phyloP scores from a whole-genome alignment of 2,329 filamentous ascomycete species.

The Beauveria bassiana region DNA sequence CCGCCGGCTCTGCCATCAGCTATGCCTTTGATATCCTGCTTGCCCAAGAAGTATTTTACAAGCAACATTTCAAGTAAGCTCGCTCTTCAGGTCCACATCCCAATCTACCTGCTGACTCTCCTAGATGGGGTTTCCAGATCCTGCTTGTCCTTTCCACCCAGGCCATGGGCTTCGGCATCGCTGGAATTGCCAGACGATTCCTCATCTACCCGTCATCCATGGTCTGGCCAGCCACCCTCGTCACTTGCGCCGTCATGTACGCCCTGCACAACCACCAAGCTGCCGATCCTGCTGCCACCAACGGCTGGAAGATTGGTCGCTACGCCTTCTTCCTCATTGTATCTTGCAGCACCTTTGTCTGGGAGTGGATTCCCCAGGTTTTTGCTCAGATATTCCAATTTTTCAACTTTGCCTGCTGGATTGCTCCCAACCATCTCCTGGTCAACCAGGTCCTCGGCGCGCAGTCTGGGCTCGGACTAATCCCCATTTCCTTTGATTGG shows the following conservation, averaged over 20 bases:
- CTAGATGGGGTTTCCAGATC: constrained; percentile 47
- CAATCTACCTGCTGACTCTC: background rate
- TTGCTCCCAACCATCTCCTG: constrained; percentile 50
- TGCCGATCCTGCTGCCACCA: constrained; percentile 37
- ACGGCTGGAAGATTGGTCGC: constrained; percentile 50
- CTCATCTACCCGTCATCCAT: constrained; percentile 54
- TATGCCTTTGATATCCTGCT: constrained; percentile 35
- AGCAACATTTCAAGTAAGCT: constrained; percentile 37
- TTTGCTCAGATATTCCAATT: constrained; percentile 51
- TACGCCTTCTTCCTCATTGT: constrained; percentile 51
- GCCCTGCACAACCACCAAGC: constrained; percentile 54
- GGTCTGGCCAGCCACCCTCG: constrained; percentile 55
- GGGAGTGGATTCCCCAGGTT: constrained; percentile 52
- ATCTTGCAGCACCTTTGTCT: constrained; percentile 41
- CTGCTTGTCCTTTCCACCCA: constrained; percentile 54
- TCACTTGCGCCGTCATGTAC: constrained; percentile 56
- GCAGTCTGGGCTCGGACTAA: constrained; percentile 50
- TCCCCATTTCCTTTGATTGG: constrained; percentile 63
- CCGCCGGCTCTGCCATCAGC: constrained; percentile 25
- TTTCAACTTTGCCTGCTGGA: constrained; percentile 56
- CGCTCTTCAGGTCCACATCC: background rate
- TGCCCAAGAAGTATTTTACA: constrained; percentile 39
- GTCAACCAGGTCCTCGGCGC: constrained; percentile 61
- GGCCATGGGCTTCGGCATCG: constrained; percentile 56
- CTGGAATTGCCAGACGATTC: constrained; percentile 51